Percentiles rank a stretch among this genome's conserved stretches.
These are phyloP conservation scores for Umbelopsis vinacea DNA, from an alignment of 192 early-diverging fungal species.

Conservation along the genomic window DNA sequence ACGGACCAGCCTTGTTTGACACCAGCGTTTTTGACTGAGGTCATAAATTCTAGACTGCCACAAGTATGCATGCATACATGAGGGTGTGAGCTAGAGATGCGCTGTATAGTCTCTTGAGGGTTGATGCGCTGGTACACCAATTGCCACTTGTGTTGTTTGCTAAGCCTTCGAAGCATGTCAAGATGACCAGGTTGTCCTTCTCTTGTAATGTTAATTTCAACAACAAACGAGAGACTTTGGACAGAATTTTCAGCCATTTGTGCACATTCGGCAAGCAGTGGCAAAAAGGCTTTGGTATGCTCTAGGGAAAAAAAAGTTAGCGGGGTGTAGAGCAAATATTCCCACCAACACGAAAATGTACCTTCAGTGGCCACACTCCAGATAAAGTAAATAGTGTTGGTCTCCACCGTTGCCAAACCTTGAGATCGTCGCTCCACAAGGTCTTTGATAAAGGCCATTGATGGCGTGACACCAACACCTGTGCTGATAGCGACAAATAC, in stretches of 20 bases:
- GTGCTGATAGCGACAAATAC: constrained; percentile 32
- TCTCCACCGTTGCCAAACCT: constrained; percentile 33
- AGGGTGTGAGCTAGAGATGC: not conserved
- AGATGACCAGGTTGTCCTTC: not conserved
- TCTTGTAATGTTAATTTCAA: constrained; percentile 35
- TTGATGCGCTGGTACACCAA: constrained; percentile 8
- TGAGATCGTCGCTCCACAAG: constrained; percentile 38
- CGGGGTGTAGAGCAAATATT: not conserved
- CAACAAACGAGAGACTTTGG: constrained; percentile 23
- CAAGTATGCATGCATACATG: constrained; percentile 42
- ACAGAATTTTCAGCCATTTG: constrained; percentile 21
- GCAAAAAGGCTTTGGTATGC: constrained; percentile 29
- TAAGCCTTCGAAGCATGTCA: not conserved
- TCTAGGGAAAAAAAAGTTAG: constrained; percentile 14
- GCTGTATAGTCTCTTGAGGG: not conserved
- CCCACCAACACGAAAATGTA: constrained; percentile 11
- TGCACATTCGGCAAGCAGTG: constrained; percentile 29
- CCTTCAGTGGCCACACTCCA: constrained; percentile 44
- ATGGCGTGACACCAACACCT: constrained; percentile 52
- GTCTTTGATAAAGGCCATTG: constrained; percentile 41
- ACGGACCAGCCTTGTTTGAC: constrained; percentile 30
- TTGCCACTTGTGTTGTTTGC: not conserved
- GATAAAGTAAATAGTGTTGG: constrained; percentile 42
- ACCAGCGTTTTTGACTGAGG: constrained; percentile 36
- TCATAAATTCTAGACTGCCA: constrained; percentile 41